Evolutionary conservation across 768 basidiomycete species (phyloP).

Genomic region (Cyclocybe cylindracea): DNA sequence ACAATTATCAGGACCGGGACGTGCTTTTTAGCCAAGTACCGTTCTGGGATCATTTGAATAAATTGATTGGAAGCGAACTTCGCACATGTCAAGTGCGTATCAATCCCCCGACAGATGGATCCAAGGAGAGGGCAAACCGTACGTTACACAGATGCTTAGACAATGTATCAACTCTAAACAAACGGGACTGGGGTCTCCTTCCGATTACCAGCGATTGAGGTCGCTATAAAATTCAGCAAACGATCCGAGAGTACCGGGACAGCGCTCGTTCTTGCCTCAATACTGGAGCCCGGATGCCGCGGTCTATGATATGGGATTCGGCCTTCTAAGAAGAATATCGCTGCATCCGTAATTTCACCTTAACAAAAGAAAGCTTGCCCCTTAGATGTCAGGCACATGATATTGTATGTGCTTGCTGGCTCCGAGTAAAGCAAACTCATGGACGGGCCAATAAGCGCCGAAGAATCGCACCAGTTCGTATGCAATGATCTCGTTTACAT

Average conservation of each 20-base stretch:
- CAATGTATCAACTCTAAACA: conserved; percentile 27
- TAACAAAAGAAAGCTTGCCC: too few relatives aligned
- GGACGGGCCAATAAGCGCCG: too few relatives aligned
- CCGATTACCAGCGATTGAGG: conserved; percentile 21
- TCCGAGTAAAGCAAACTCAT: too few relatives aligned
- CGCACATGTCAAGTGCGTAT: too few relatives aligned
- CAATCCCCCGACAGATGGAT: too few relatives aligned
- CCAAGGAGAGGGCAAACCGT: conserved; percentile 16
- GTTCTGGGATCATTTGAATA: conserved; percentile 43
- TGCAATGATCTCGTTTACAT: too few relatives aligned
- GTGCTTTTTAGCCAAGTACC: conserved; percentile 39
- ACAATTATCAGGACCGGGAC: conserved; percentile 43
- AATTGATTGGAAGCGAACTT: conserved; percentile 11
- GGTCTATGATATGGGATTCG: conserved; percentile 16
- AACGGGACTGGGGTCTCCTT: conserved; percentile 29
- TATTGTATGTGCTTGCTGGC: too few relatives aligned
- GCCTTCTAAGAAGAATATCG: background rate
- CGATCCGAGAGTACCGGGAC: conserved; percentile 16
- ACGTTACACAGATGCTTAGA: conserved; percentile 31
- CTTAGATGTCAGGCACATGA: too few relatives aligned
- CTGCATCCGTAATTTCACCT: too few relatives aligned
- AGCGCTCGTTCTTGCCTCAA: conserved; percentile 19
- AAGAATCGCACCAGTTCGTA: too few relatives aligned
- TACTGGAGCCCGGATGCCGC: conserved; percentile 3
- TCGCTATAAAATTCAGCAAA: conserved; percentile 14